Evolutionary conservation across 177 flowering plant species (phyloP).

Genomic region (Tripterygium wilfordii): DNA sequence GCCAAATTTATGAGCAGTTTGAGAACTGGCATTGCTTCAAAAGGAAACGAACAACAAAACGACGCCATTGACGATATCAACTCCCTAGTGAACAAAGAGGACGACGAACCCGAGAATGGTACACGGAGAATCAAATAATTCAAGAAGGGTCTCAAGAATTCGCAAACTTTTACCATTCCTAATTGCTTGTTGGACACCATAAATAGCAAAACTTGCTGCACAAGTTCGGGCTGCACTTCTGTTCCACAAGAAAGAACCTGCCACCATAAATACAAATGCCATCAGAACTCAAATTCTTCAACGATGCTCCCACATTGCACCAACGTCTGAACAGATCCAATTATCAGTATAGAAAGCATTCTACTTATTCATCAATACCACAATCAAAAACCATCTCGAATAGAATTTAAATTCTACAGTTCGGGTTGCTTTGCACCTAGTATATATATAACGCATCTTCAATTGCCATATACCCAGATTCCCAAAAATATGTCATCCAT

Average conservation of each 20-base stretch:
- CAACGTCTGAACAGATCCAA: no score
- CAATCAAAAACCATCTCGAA: no score
- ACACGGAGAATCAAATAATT: constrained; percentile 41
- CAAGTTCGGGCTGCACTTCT: constrained; percentile 64
- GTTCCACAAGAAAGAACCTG: constrained; percentile 61
- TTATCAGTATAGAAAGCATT: no score
- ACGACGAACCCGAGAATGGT: constrained; percentile 32
- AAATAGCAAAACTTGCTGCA: constrained; percentile 60
- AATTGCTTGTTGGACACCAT: constrained; percentile 32
- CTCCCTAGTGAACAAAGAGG: constrained; percentile 37
- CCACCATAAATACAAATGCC: constrained; percentile 6
- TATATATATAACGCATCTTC: no score
- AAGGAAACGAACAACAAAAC: constrained; percentile 53
- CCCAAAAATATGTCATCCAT: no score
- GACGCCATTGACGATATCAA: constrained; percentile 61
- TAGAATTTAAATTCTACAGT: no score
- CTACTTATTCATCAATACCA: no score
- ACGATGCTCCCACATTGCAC: no score
- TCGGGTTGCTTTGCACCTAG: no score
- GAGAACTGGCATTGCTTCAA: constrained; percentile 53
- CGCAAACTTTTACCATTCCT: constrained; percentile 52
- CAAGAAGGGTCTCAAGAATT: constrained; percentile 69
- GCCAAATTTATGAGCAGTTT: constrained; percentile 41
- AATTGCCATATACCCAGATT: no score
- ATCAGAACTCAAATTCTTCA: not conserved